phyloP scores from a whole-genome alignment of 352 stramenopile genomes.

The Phytophthora citricola region DNA sequence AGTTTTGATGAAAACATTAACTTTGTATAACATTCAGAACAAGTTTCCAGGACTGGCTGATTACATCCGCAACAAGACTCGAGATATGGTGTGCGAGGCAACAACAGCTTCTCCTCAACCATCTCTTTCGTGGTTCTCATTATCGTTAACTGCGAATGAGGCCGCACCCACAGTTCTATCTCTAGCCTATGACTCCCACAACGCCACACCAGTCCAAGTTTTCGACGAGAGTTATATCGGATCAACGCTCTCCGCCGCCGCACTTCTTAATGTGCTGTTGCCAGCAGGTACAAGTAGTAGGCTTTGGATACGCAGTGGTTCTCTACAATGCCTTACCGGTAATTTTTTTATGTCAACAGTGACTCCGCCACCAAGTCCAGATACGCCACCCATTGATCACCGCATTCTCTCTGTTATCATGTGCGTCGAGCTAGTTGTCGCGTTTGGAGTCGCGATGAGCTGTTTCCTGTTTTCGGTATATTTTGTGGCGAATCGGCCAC shows the following conservation, averaged over 20 bases:
- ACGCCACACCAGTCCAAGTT: conserved; percentile 34
- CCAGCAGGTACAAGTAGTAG: conserved; percentile 51
- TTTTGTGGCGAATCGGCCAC: conserved; percentile 86
- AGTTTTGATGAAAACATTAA: conserved; percentile 4
- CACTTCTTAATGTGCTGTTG: conserved; percentile 79
- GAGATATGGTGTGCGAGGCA: conserved; percentile 63
- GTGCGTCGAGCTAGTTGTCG: conserved; percentile 86
- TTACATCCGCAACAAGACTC: conserved; percentile 82
- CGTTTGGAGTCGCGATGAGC: conserved; percentile 79
- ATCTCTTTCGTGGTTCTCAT: conserved; percentile 13
- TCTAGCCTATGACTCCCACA: conserved; percentile 55
- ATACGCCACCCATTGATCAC: conserved; percentile 82
- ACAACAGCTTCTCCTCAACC: conserved; percentile 13
- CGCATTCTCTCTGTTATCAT: conserved; percentile 87
- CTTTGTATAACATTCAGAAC: conserved; percentile 51
- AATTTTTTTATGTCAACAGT: conserved; percentile 38
- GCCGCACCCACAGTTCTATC: conserved; percentile 30
- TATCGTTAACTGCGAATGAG: conserved; percentile 7
- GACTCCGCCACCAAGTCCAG: conserved; percentile 68
- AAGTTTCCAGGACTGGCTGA: conserved; percentile 71
- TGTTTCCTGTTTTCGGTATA: conserved; percentile 90
- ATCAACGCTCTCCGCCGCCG: conserved; percentile 66
- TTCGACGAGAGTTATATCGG: conserved; percentile 65
- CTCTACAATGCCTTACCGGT: background rate
- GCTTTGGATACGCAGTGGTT: background rate